A percentile compares a stretch with the other conserved stretches of the same genome.
phyloP scores from a whole-genome alignment of 352 stramenopile genomes.

The Phytophthora pini region DNA sequence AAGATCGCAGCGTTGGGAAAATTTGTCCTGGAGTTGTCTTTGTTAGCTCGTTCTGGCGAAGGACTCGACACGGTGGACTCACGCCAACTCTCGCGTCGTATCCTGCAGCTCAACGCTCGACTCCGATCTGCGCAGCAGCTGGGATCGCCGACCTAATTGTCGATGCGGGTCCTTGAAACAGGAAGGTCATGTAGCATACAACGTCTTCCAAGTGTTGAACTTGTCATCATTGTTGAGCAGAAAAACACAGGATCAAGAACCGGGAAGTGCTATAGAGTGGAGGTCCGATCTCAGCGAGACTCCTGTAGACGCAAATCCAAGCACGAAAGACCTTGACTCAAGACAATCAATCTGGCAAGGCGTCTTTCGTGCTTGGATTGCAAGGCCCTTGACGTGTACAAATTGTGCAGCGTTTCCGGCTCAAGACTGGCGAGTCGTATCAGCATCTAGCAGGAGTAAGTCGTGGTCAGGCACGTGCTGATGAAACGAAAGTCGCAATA shows the following conservation, averaged over 20 bases:
- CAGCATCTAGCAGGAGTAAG: no score
- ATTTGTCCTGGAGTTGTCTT: conserved; percentile 11
- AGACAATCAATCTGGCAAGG: no score
- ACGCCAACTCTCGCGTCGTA: conserved; percentile 7
- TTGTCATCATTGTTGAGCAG: conserved; percentile 19
- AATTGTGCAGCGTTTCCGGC: no score
- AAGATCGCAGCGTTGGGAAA: conserved; percentile 17
- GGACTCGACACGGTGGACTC: conserved; percentile 1
- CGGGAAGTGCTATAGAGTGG: conserved; percentile 23
- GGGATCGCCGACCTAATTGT: conserved; percentile 8
- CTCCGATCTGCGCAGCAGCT: conserved; percentile 18
- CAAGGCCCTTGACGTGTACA: no score
- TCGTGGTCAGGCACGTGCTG: no score
- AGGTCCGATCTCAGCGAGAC: conserved; percentile 12
- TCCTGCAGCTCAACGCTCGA: conserved; percentile 19
- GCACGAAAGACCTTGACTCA: neutral
- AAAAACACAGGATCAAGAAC: conserved; percentile 9
- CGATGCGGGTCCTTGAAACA: conserved; percentile 6
- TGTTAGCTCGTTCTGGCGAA: conserved; percentile 10
- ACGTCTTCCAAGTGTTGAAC: conserved; percentile 8
- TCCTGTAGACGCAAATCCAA: conserved; percentile 16
- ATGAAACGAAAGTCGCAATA: no score
- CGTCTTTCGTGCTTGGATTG: no score
- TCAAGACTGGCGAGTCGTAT: no score
- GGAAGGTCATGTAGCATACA: conserved; percentile 2